Base-by-base conservation (phyloP, 2,329 filamentous ascomycete species). In the Pseudopithomyces maydicus region DNA sequence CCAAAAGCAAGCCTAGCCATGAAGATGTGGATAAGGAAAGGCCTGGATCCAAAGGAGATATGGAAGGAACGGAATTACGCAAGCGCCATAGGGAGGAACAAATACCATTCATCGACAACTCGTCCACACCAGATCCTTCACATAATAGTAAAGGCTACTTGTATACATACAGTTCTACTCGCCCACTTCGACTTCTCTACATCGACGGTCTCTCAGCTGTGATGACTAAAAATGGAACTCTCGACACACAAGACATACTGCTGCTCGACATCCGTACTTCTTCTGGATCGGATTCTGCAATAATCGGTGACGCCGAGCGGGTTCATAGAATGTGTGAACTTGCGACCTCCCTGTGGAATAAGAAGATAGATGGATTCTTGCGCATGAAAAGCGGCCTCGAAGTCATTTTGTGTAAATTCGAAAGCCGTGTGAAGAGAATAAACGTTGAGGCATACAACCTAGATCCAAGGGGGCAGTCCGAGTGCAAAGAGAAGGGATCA, bases 381-480 rank as follows among this genome's bases (percentile, higher is more conserved):
- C 82, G 88, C 11, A 88, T 88, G 81, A 89, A 91, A 67, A 81
- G 82, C 17, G 89, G 89, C 0, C 90, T 90, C 62, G 89, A 91
- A 71, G 80, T 90, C 52, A 88, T 91, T 48, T 77, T 88, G 19
- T 91, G 88, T 69, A 77, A 87, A 52, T 91, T 91, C 59, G 72
- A 71, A 33, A 67, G 75, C 12, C 68, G 78, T 60, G 62, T 82
- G 1, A 38, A 59, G 33, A 51, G 58, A 3, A 45, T 36, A 8
- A 60, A 65, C 10, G 44, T 67, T 14, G 56, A 70, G n/a, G 38
- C 46, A n/a, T 23, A n/a, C 10, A 22, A 38, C n/a, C 32, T 10
- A 12, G 54, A 63, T 2, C 43, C 17, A 1, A 32, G 39, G 14
- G 35, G 51, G 7, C 6, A 20, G 12, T 22, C 22, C 3, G 22